These are phyloP conservation scores for Allodekkera sacchari DNA, from an alignment of 805 yeast genomes.

Conservation along the genomic window DNA sequence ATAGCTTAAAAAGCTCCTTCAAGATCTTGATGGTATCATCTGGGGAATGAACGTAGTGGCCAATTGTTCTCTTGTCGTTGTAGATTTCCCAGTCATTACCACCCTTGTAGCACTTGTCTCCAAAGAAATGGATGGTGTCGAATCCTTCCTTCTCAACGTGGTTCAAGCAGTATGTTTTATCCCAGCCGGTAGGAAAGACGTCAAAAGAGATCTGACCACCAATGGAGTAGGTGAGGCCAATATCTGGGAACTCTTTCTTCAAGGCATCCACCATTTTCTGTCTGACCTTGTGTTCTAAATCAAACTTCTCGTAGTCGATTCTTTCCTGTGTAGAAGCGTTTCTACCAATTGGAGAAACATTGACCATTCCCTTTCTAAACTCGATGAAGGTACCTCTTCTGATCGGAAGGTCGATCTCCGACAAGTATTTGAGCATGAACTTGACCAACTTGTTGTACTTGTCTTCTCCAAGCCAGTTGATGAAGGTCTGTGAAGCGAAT, in stretches of 20 bases:
- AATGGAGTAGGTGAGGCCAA: conserved; percentile 86
- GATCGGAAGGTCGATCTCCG: conserved; percentile 83
- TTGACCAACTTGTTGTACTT: conserved; percentile 83
- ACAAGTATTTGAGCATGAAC: conserved; percentile 76
- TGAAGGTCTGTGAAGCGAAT: conserved; percentile 90
- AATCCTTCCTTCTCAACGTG: conserved; percentile 85
- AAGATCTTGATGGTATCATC: conserved; percentile 81
- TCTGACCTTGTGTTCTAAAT: conserved; percentile 74
- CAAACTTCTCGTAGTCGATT: conserved; percentile 83
- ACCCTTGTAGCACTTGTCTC: conserved; percentile 95
- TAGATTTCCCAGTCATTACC: conserved; percentile 99
- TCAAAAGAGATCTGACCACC: conserved; percentile 99
- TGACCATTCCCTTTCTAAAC: conserved; percentile 99
- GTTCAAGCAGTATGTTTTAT: conserved; percentile 94
- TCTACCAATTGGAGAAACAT: conserved; percentile 97
- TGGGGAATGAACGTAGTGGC: conserved; percentile 88
- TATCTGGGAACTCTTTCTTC: conserved; percentile 74
- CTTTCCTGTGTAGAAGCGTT: conserved; percentile 93
- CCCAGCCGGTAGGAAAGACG: conserved; percentile 99
- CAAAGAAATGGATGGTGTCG: conserved; percentile 90
- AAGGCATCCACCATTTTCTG: conserved; percentile 77
- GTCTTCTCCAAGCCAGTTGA: conserved; percentile 91
- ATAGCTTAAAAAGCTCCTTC: conserved; percentile 66
- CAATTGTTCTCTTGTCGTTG: conserved; percentile 85
- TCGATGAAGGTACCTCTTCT: conserved; percentile 99